These are phyloP conservation scores for Plasmodium adleri DNA, from an alignment of 169 alveolate species.

Conservation along the genomic window DNA sequence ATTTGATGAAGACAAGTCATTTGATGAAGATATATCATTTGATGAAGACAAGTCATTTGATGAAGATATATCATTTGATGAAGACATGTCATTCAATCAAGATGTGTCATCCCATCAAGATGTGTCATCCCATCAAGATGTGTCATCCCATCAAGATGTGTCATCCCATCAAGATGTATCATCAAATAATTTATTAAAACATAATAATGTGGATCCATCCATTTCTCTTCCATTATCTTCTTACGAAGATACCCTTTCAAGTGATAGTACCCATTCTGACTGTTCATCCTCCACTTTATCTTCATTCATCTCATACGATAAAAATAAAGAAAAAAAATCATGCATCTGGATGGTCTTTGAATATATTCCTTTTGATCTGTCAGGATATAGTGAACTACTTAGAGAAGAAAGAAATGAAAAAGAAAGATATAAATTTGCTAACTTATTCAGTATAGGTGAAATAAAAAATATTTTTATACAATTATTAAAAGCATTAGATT, in stretches of 20 bases:
- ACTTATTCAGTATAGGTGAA: conserved; percentile 87
- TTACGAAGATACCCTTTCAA: background rate
- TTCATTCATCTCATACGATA: conserved; percentile 2
- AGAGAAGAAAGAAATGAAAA: conserved; percentile 76
- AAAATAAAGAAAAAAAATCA: conserved; percentile 63
- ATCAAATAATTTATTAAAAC: no score
- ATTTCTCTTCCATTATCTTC: background rate
- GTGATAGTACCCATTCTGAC: background rate
- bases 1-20: no score
- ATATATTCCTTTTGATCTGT: conserved; percentile 88
- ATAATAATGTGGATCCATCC: background rate
- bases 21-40: no score
- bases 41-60: no score
- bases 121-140: no score
- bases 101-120: no score
- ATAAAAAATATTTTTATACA: conserved; percentile 88
- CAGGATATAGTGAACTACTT: conserved; percentile 89
- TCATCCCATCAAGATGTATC: no score
- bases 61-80: no score
- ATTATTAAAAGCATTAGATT: conserved; percentile 88
- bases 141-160: no score
- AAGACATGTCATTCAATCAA: no score
- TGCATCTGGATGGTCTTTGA: conserved; percentile 91
- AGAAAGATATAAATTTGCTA: conserved; percentile 77
- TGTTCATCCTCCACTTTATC: background rate